Percentiles rank a stretch among this genome's conserved stretches.
These are phyloP conservation scores for Neofusicoccum ribis DNA, from an alignment of 2,329 filamentous ascomycete species.

Conservation along the genomic window DNA sequence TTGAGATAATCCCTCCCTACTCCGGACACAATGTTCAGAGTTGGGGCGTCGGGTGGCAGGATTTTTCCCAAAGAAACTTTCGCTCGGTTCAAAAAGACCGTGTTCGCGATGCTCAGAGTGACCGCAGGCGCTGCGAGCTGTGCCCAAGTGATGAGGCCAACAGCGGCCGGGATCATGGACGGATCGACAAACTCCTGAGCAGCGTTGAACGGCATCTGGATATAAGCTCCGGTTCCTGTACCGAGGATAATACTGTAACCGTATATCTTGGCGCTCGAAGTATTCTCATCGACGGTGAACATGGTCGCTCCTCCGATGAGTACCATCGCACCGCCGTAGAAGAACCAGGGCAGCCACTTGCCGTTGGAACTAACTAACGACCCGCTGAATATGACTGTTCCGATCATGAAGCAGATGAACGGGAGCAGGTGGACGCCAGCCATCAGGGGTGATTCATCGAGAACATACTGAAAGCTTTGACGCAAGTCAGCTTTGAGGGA, in stretches of 20 bases:
- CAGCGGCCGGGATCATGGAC: constrained; percentile 19
- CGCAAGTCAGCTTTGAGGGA: neutral
- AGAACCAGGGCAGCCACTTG: neutral
- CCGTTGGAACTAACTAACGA: constrained; percentile 2
- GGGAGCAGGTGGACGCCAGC: neutral
- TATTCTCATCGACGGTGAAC: no score
- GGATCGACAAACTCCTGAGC: constrained; percentile 22
- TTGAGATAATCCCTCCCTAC: neutral
- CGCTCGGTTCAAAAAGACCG: constrained; percentile 22
- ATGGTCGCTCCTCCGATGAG: no score
- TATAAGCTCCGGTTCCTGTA: constrained; percentile 11
- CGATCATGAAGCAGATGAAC: constrained; percentile 9
- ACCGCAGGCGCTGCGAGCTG: constrained; percentile 24
- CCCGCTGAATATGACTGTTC: neutral
- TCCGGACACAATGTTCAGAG: neutral
- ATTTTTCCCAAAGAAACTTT: neutral
- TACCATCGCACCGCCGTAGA: no score
- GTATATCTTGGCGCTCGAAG: no score
- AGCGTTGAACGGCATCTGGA: constrained; percentile 23
- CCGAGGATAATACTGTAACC: neutral
- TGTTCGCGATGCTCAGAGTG: constrained; percentile 21
- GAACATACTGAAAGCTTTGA: neutral
- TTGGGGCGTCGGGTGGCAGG: neutral
- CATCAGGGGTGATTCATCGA: neutral
- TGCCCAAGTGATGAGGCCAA: constrained; percentile 24